Conservation (phyloP, 768 basidiomycete species). For the Amanita pallidorosea region DNA sequence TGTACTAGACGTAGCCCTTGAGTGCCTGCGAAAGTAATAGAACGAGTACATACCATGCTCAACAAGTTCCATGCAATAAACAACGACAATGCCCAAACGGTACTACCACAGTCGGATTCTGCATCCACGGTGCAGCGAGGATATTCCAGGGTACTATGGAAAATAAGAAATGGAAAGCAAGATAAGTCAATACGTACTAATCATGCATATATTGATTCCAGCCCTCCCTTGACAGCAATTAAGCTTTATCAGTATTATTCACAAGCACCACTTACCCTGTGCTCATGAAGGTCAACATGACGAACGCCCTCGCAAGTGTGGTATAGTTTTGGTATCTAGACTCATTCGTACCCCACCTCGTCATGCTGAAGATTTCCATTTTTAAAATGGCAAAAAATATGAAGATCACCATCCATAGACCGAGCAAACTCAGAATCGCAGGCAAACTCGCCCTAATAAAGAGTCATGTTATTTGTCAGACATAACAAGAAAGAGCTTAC, state of each 20-base stretch:
- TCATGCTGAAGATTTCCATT: slow-evolving; percentile 86
- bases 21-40: neutral
- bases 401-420: slow-evolving; percentile 85
- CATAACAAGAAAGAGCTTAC: slow-evolving; percentile 41
- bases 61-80: slow-evolving; percentile 95
- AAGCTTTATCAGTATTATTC: slow-evolving; percentile 3
- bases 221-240: slow-evolving; percentile 51
- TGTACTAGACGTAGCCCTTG: slow-evolving; percentile 47
- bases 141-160: slow-evolving; percentile 54
- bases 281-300: slow-evolving; percentile 90
- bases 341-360: slow-evolving; percentile 71
- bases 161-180: slow-evolving; percentile 1
- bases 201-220: slow-evolving; percentile 99
- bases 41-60: slow-evolving; percentile 61
- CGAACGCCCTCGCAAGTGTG: slow-evolving; percentile 64
- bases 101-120: slow-evolving; percentile 83
- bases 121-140: slow-evolving; percentile 71
- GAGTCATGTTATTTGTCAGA: slow-evolving; percentile 5
- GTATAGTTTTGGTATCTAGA: slow-evolving; percentile 68
- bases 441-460: slow-evolving; percentile 67
- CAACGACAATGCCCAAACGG: slow-evolving; percentile 70
- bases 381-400: slow-evolving; percentile 84
- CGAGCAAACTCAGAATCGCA: slow-evolving; percentile 73
- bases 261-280: slow-evolving; percentile 55
- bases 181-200: slow-evolving; percentile 42